Base-by-base conservation (phyloP, 2,329 filamentous ascomycete species). In the Lachnellula occidentalis region DNA sequence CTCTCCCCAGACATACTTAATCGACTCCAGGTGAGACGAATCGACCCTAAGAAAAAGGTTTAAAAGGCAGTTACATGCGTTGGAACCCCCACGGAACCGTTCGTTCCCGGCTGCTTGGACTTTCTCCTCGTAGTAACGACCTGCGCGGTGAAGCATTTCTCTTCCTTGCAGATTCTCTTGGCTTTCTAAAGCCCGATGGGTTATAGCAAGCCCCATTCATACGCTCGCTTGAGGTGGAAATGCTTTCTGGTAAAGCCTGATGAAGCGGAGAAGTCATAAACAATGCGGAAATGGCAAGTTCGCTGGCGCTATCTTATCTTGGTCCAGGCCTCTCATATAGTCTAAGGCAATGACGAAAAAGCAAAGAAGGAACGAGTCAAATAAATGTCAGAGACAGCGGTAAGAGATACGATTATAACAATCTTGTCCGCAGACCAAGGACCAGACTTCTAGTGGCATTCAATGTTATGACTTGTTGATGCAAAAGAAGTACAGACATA, bases 1-100 rank as follows among this genome's bases (percentile, higher is more conserved):
- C 54, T 43, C n/a, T 53, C 54, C 57, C 57, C 57, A 54, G 57
- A 57, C 27, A 31, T 31, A 9, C 27, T 11, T 31, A 31, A 31
- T 2, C 27, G 27, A 31, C 27, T 9, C 11, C 27, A 11, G 8
- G n/a, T 50, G 39, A 27, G n/a, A 45, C n/a, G 15, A 36, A 55
- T 34, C 31, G 42, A 55, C 41, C 47, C 36, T 39, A 48, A 48
- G 39, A 47, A 53, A 56, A 37, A 31, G 5, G 46, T 34, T 56
- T 53, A 45, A 53, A 56, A 53, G 48, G 50, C 50, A 53, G 53
- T 15, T 50, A 53, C 45, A 34, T 43, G 22, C 48, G 14, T 17
- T n/a, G 8, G 27, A 24, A 41, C 17, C 37, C 34, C 24, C 45
- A 45, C 17, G 36, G 48, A 50, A 39, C 17, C 19, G 21, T 24